Conservation (phyloP, 1,284 basidiomycete genomes). For the Ceratobasidium sp. region DNA sequence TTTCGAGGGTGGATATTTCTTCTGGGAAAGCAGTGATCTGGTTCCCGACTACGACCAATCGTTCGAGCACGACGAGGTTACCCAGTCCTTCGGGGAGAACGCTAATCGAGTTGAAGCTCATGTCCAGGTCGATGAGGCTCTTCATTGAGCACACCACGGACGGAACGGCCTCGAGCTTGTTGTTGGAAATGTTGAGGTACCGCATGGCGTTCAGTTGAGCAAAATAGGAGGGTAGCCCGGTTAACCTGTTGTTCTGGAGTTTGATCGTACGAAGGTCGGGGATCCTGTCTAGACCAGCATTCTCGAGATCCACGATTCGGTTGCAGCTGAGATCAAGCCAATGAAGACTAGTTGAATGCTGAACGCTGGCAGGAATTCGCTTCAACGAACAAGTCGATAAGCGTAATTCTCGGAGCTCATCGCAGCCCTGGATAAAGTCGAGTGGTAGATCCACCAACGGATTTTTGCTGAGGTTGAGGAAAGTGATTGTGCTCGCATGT, state of each 20-base stretch:
- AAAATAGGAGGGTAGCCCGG: slow-evolving; percentile 87
- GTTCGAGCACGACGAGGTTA: slow-evolving; percentile 70
- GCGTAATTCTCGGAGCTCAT: slow-evolving; percentile 82
- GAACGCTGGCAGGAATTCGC: slow-evolving; percentile 86
- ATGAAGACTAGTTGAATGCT: slow-evolving; percentile 76
- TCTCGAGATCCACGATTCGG: slow-evolving; percentile 88
- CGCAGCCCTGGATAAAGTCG: slow-evolving; percentile 94
- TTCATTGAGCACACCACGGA: slow-evolving; percentile 77
- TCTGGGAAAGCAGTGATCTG: slow-evolving; percentile 79
- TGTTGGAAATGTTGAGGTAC: slow-evolving; percentile 95
- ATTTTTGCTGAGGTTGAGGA: slow-evolving; percentile 91
- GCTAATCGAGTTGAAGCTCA: slow-evolving; percentile 93
- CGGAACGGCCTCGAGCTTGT: slow-evolving; percentile 89
- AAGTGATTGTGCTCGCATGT: slow-evolving; percentile 85
- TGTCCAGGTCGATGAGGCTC: slow-evolving; percentile 83
- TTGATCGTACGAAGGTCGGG: slow-evolving; percentile 76
- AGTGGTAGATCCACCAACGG: slow-evolving; percentile 96
- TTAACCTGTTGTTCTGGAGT: slow-evolving; percentile 93
- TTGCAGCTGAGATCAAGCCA: slow-evolving; percentile 94
- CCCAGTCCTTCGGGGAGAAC: slow-evolving; percentile 85
- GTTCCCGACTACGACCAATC: slow-evolving; percentile 90
- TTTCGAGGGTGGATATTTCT: slow-evolving; percentile 67
- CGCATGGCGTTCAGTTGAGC: slow-evolving; percentile 74
- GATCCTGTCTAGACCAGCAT: slow-evolving; percentile 83
- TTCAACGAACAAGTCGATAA: slow-evolving; percentile 96